Evolutionary conservation across 2,329 filamentous ascomycete genomes (phyloP).

Genomic region (Pseudogymnoascus sp.): DNA sequence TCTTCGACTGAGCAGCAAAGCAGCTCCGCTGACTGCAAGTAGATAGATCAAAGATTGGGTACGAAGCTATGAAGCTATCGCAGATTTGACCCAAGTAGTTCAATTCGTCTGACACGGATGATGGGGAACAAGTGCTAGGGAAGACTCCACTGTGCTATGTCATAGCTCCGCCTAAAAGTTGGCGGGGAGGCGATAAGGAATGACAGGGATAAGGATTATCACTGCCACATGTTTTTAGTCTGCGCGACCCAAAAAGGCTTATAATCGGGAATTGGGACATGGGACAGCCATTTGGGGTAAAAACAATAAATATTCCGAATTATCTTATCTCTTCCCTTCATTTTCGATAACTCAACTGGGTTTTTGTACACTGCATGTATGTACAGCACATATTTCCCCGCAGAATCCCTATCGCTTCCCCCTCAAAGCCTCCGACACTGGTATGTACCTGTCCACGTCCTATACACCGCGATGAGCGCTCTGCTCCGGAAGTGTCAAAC

Average conservation of each 20-base stretch:
- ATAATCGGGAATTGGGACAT: background rate
- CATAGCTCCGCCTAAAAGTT: slow-evolving; percentile 6
- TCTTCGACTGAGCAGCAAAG: slow-evolving; percentile 21
- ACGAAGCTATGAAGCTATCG: background rate
- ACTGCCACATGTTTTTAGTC: background rate
- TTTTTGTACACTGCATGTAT: background rate
- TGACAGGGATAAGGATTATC: background rate
- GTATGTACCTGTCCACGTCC: background rate
- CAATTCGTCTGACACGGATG: background rate
- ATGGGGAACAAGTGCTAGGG: background rate
- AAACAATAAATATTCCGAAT: background rate
- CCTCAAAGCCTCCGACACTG: background rate
- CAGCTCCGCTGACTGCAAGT: background rate
- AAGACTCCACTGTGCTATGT: slow-evolving; percentile 3
- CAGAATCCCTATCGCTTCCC: background rate
- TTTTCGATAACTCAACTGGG: background rate
- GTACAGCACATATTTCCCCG: background rate
- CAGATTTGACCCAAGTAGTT: slow-evolving; percentile 1
- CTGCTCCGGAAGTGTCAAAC: background rate
- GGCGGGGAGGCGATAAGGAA: slow-evolving; percentile 3
- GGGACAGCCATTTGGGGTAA: background rate
- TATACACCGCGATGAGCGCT: background rate
- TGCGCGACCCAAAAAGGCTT: slow-evolving; percentile 5
- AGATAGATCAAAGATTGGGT: background rate
- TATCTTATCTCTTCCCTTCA: background rate